A percentile compares a stretch with the other conserved stretches of the same genome.
Conservation (phyloP, 2,329 filamentous ascomycete genomes). For the Zelopaecilomyces penicillatus region DNA sequence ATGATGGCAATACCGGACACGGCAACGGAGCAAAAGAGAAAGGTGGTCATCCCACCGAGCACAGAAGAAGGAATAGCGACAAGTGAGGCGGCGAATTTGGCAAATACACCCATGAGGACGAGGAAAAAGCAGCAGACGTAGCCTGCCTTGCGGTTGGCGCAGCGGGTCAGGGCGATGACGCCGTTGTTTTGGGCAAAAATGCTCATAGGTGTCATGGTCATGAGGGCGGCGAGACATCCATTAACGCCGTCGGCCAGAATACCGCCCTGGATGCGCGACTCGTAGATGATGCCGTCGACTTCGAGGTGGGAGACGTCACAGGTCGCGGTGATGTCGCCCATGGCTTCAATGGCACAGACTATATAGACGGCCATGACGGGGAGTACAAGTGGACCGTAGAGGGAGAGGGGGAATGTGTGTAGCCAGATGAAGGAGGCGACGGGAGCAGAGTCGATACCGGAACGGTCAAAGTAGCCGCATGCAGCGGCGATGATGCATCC, state of each 20-base stretch:
- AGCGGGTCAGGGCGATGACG: conserved; percentile 72
- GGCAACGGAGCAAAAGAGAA: conserved; percentile 69
- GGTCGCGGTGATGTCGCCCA: conserved; percentile 72
- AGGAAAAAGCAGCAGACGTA: conserved; percentile 72
- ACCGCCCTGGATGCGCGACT: conserved; percentile 71
- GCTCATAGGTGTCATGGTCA: conserved; percentile 72
- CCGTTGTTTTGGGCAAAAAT: conserved; percentile 81
- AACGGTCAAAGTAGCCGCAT: conserved; percentile 68
- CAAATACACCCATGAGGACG: conserved; percentile 71
- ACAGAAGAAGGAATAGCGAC: conserved; percentile 64
- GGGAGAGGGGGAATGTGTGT: conserved; percentile 61
- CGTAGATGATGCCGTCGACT: conserved; percentile 62
- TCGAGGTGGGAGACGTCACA: conserved; percentile 72
- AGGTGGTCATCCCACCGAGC: conserved; percentile 68
- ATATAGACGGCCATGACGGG: conserved; percentile 63
- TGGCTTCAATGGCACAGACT: conserved; percentile 69
- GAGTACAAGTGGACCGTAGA: conserved; percentile 67
- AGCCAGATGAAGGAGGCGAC: conserved; percentile 72
- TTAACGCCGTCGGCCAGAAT: conserved; percentile 71
- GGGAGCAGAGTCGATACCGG: conserved; percentile 63
- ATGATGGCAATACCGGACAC: conserved; percentile 74
- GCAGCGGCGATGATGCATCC: conserved; percentile 75
- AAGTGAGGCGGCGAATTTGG: conserved; percentile 73
- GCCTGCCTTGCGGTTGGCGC: conserved; percentile 72
- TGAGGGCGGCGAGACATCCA: conserved; percentile 64